Percentiles rank a stretch among this genome's conserved stretches.
Evolutionary conservation across 768 basidiomycete species (phyloP).

Genomic region (Neoboletus brunneissimus): DNA sequence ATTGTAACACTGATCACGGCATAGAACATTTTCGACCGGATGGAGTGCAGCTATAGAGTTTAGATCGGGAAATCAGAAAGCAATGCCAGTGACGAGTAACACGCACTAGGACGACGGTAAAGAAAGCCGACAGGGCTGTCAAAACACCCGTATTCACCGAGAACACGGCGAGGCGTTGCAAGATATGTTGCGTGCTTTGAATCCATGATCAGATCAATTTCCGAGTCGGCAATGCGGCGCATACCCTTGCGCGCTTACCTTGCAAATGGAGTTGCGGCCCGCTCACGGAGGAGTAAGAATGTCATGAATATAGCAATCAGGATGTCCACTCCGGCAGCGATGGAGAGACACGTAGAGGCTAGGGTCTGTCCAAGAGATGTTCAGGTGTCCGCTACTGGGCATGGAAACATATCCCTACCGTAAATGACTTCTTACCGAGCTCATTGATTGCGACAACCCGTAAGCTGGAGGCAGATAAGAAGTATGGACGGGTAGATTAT

Average conservation of each 20-base stretch:
- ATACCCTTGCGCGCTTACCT: conserved; percentile 1
- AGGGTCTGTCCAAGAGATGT: not conserved
- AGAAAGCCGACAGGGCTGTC: conserved; percentile 47
- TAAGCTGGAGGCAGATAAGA: not conserved
- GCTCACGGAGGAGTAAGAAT: conserved; percentile 2
- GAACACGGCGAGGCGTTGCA: conserved; percentile 13
- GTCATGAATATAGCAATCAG: conserved; percentile 3
- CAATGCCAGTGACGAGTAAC: not conserved
- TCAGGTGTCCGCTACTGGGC: not conserved
- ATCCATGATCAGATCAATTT: not conserved
- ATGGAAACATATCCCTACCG: not conserved
- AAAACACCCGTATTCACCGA: conserved; percentile 37
- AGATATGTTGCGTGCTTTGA: conserved; percentile 4
- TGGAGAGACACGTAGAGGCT: not conserved
- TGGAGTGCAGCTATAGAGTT: not conserved
- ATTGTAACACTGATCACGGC: conserved; percentile 1
- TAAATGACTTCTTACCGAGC: not conserved
- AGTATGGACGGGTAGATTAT: not conserved
- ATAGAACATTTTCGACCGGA: not conserved
- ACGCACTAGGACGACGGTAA: conserved; percentile 7
- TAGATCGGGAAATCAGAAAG: not conserved
- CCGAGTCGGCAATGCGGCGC: too few species aligned
- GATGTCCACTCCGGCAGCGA: conserved; percentile 7
- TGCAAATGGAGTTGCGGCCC: not conserved
- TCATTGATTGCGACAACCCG: not conserved